These are phyloP conservation scores for Suillus luteus DNA, from an alignment of 768 basidiomycete genomes.

Conservation along the genomic window DNA sequence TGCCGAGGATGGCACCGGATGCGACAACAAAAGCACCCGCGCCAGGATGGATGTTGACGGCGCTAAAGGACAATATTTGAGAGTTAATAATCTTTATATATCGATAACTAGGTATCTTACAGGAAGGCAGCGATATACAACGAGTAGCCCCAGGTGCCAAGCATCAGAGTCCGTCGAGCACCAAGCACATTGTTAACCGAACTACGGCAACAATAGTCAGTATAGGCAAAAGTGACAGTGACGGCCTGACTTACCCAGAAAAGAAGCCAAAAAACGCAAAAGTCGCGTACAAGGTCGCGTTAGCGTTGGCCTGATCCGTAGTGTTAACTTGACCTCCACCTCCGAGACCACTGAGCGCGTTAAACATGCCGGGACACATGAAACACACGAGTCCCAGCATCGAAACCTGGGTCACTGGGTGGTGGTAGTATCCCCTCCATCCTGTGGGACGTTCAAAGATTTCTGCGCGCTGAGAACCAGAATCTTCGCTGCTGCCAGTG, in stretches of 20 bases:
- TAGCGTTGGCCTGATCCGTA: slow-evolving; percentile 67
- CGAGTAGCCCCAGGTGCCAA: slow-evolving; percentile 55
- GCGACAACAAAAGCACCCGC: slow-evolving; percentile 48
- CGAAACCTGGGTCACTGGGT: slow-evolving; percentile 43
- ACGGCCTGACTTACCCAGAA: slow-evolving; percentile 52
- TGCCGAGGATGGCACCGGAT: slow-evolving; percentile 51
- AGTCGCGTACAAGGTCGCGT: slow-evolving; percentile 62
- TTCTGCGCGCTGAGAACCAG: slow-evolving; percentile 27
- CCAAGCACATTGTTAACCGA: slow-evolving; percentile 76
- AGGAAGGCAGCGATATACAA: slow-evolving; percentile 50
- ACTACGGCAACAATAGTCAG: slow-evolving; percentile 33
- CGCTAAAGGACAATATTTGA: slow-evolving; percentile 40
- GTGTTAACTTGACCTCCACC: slow-evolving; percentile 74
- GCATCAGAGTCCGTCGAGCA: slow-evolving; percentile 46
- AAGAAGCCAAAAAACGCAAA: slow-evolving; percentile 68
- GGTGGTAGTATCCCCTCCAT: slow-evolving; percentile 55
- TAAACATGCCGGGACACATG: slow-evolving; percentile 71
- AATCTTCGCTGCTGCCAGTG: slow-evolving; percentile 33
- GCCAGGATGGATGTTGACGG: slow-evolving; percentile 39
- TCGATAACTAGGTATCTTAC: slow-evolving; percentile 29
- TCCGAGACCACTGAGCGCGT: slow-evolving; percentile 78
- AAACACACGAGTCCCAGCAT: slow-evolving; percentile 68
- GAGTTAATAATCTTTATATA: not conserved
- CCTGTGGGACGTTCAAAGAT: slow-evolving; percentile 52
- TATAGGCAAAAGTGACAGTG: not conserved